Evolutionary conservation across 129 eudicot genomes (phyloP), one percentile per base, ranked within the genome.

Genomic region (Saussurea involucrata): DNA sequence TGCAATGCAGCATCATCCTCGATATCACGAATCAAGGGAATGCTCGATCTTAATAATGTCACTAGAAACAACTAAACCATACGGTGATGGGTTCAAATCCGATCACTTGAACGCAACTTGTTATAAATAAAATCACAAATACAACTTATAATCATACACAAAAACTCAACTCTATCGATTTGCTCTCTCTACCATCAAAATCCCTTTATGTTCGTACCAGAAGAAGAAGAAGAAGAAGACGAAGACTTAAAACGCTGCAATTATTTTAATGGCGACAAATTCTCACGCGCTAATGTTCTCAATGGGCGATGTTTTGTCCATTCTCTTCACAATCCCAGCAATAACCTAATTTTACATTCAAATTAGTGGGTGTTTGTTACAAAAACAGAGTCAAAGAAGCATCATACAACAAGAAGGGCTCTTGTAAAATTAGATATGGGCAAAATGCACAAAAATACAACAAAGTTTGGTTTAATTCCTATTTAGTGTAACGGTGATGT

Each of bases 311-410:
- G 83, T 81, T 86, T 77, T 94, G 83, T 89, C 92, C 89, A 94
- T 80, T 75, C 98, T 89, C 84, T 94, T 94, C 21, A 94, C 81
- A 53, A 94, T 94, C 69, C 98, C 98, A 20, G 96, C 98, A 60
- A 94, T 91, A 77, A 94, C 98, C 98, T 94, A 82, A 78, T 76
- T 71, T 53, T 66, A 44, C 11, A 61, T 20, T 15, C 80, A 81
- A 75, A 65, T 4, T 12, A 69, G 34, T 21, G 34, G 49, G 36
- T n/a, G 13, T 21, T 58, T 25, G 68, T 78, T 24, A 75, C 22
- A 17, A 75, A 65, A 11, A 57, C 13, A 9, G 66, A 17, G 12
- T 67, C 4, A 8, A 42, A 32, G 8, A 49, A 49, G 60, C 17
- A 49, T 21, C 60, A n/a, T 40, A 40, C 3, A 11, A 40, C 49